phyloP scores from a whole-genome alignment of 192 early-diverging fungal species.

The Coemansia sp. region DNA sequence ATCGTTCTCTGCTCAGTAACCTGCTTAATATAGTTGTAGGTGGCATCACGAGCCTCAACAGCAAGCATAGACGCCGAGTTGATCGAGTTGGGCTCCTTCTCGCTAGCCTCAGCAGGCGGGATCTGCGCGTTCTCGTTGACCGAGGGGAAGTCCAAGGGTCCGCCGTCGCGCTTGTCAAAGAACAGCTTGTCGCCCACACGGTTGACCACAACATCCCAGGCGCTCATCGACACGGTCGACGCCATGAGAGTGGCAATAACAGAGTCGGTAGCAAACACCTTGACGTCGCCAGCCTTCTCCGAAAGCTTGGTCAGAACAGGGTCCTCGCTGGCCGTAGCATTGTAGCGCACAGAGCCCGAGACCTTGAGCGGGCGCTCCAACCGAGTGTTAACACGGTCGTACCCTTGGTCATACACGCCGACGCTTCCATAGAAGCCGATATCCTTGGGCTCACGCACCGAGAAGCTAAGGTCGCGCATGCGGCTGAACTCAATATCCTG shows the following conservation, averaged over 20 bases:
- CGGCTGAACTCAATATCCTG: slow-evolving; percentile 95
- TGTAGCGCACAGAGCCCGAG: slow-evolving; percentile 68
- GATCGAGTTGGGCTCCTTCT: slow-evolving; percentile 75
- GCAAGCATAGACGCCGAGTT: slow-evolving; percentile 88
- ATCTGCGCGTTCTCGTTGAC: slow-evolving; percentile 97
- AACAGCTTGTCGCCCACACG: slow-evolving; percentile 80
- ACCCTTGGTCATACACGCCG: slow-evolving; percentile 77
- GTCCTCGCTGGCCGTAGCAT: slow-evolving; percentile 87
- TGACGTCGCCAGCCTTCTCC: slow-evolving; percentile 47
- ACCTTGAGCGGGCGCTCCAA: slow-evolving; percentile 73
- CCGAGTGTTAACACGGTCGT: slow-evolving; percentile 84
- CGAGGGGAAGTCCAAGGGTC: slow-evolving; percentile 77
- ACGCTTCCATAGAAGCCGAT: slow-evolving; percentile 80
- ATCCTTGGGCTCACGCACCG: slow-evolving; percentile 76
- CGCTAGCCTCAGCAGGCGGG: slow-evolving; percentile 83
- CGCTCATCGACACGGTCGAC: slow-evolving; percentile 84
- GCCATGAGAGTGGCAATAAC: slow-evolving; percentile 94
- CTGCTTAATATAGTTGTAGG: slow-evolving; percentile 84
- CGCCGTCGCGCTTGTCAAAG: slow-evolving; percentile 91
- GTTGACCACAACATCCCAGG: slow-evolving; percentile 95
- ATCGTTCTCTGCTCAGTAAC: slow-evolving; percentile 56
- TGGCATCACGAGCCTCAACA: slow-evolving; percentile 84
- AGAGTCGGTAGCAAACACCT: slow-evolving; percentile 89
- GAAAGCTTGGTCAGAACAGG: slow-evolving; percentile 70
- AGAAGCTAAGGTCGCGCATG: slow-evolving; percentile 80